Base-by-base conservation (phyloP, 176 grass and related monocot species). In the Zea luxurians region DNA sequence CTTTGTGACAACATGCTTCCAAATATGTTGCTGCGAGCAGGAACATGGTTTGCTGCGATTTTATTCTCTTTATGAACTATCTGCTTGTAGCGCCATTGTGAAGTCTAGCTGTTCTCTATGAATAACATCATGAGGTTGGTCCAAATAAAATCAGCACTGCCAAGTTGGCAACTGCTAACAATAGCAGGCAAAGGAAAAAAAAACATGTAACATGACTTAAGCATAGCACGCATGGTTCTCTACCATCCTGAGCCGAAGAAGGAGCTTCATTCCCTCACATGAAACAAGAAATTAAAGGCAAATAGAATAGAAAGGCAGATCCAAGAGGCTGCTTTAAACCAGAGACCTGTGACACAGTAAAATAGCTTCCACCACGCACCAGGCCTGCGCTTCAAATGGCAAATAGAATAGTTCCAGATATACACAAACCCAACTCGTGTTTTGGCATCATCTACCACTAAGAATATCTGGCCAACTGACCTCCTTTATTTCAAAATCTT, bases 51-150 rank as follows among this genome's bases (percentile, higher is more conserved):
- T 75, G 10, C 9, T 48, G 21, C 57, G 79, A 37, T 6, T 74
- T 76, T 40, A 55, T 49, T 70, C 11, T 21, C 37, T 64, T 63
- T 58, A 58, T 41, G 27, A 10, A 21, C 42, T 18, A 35, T 13
- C 21, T 13, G 35, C 35, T 69, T 75, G 6, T 2, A 13, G 48
- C 41, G 36, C 17, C 59, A 70, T 71, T 71, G 6, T 62, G 41
- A 75, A 57, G 20, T 57, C 10, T 13, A 77, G 17, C 48, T 42
- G n/a, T 10, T 80, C 41, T 60, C 69, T 61, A 70, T 36, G 65
- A 54, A 6, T 20, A 79, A 55, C 12, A 59, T 10, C 12, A 45
- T 50, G 66, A 71, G 48, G 6, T 17, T 43, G 43, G 5, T 82
- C 49, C 57, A 77, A 13, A 61, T 16, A 40, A 55, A 55, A 86